Evolutionary conservation across 306 rosid genomes (phyloP), one percentile per base, ranked within the genome.

Genomic region (Vigna radiata): DNA sequence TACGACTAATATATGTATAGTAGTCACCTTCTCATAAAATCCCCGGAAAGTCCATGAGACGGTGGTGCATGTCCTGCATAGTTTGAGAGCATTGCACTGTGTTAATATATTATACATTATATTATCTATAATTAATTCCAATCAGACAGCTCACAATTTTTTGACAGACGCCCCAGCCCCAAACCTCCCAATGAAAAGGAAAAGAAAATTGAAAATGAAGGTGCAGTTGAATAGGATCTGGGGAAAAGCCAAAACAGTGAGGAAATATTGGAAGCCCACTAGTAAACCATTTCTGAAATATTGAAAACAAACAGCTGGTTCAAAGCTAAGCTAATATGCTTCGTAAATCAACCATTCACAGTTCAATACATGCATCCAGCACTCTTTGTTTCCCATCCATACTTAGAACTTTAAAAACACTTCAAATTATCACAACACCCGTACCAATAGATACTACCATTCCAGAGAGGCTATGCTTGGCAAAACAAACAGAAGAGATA

Each of bases 41-140:
- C 99, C 98, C 72, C 99, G 87, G 74, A 96, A 96, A 37, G 99
- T 92, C 97, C 97, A 96, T 58, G 99, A 96, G 78, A 96, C 96
- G 9, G 99, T 92, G 31, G 99, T 96, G 84, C 99, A 96, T 82
- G 99, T 96, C 91, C 99, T 96, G 88, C 83, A 86, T 11, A 68
- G 75, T 77, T 68, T 68, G 39, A 63, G 69, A 27, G 73, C n/a
- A 70, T n/a, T 73, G 31, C 61, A 65, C 59, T 54, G 29, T 29
- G 29, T 78, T 56, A 84, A 53, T 65, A 62, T n/a, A 54, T 14
- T 5, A 53, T 60, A 62, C 14, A 54, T 18, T 4, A 41, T n/a
- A 54, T 27, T 6, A 49, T 17, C 23, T 54, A 46, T 74, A 19
- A 44, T 49, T 27, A 43, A 60, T 61, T 41, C n/a, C n/a, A 66